Conservation (phyloP, 176 grass and related monocot species). For the Oryza coarctata region DNA sequence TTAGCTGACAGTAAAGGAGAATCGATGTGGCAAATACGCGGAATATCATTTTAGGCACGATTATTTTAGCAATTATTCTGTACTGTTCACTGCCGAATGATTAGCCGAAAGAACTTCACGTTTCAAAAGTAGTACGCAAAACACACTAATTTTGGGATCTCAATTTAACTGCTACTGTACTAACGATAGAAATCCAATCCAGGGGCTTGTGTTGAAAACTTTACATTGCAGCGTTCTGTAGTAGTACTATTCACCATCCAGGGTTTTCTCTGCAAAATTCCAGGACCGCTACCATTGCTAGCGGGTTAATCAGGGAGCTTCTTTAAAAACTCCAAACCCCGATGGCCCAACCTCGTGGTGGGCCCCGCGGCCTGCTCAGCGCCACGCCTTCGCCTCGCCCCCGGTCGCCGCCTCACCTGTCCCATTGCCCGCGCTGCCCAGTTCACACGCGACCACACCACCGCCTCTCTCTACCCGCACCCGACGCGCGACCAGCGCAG, state of each 20-base stretch:
- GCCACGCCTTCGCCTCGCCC: background rate
- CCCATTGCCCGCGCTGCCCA: background rate
- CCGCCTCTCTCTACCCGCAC: background rate
- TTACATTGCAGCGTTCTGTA: too few relatives aligned
- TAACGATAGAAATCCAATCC: too few relatives aligned
- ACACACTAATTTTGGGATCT: background rate
- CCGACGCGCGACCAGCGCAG: too few relatives aligned
- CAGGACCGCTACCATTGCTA: too few relatives aligned
- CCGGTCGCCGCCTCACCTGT: background rate
- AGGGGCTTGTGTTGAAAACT: too few relatives aligned
- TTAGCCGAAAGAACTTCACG: background rate
- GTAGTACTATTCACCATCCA: too few relatives aligned
- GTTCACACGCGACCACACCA: background rate
- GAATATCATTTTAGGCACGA: background rate
- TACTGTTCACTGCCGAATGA: background rate
- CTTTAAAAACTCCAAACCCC: background rate
- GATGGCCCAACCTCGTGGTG: background rate
- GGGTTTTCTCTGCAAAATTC: too few relatives aligned
- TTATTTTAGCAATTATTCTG: background rate
- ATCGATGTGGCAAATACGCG: background rate
- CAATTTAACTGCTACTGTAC: too few relatives aligned
- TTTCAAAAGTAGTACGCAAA: background rate
- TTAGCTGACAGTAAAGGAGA: background rate
- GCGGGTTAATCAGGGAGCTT: background rate
- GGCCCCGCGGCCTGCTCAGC: constrained; percentile 34